Conservation (phyloP, 208 protist genomes). For the Crithidia sp. region DNA sequence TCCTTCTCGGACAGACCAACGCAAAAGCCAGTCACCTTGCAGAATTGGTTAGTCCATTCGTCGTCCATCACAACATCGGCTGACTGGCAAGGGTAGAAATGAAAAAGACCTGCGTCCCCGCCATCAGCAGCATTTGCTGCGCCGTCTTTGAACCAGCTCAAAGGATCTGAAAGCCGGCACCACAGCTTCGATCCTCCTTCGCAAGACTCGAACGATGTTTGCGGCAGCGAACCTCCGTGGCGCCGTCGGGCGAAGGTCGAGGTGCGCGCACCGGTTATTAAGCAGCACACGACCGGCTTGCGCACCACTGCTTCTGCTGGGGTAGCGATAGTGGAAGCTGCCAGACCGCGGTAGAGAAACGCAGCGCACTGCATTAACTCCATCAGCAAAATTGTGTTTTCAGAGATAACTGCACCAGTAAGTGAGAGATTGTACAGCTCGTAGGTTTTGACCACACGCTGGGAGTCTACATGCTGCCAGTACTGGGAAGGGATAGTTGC, state of each 20-base stretch:
- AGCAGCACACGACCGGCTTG: conserved; percentile 24
- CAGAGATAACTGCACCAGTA: conserved; percentile 30
- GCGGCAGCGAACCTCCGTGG: conserved; percentile 26
- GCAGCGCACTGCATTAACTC: conserved; percentile 31
- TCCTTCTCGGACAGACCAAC: background rate
- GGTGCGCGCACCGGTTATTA: conserved; percentile 47
- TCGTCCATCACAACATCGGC: conserved; percentile 17
- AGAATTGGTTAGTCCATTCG: conserved; percentile 26
- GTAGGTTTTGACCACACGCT: conserved; percentile 22
- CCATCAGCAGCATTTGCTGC: background rate
- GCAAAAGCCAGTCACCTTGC: conserved; percentile 25
- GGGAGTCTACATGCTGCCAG: conserved; percentile 26
- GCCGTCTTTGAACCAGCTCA: conserved; percentile 7
- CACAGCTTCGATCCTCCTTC: conserved; percentile 44
- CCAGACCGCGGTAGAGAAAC: conserved; percentile 13
- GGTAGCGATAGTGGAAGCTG: too few species aligned
- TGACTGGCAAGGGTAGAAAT: conserved; percentile 11
- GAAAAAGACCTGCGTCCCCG: background rate
- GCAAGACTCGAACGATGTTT: conserved; percentile 29
- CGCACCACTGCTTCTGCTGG: too few species aligned
- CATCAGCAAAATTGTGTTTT: conserved; percentile 36
- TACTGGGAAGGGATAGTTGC: conserved; percentile 15
- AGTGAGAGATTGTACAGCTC: conserved; percentile 31
- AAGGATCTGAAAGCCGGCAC: conserved; percentile 21
- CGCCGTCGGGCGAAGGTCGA: conserved; percentile 29